These are phyloP conservation scores for Dioszegia crocea DNA, from an alignment of 768 basidiomycete species.

Conservation along the genomic window DNA sequence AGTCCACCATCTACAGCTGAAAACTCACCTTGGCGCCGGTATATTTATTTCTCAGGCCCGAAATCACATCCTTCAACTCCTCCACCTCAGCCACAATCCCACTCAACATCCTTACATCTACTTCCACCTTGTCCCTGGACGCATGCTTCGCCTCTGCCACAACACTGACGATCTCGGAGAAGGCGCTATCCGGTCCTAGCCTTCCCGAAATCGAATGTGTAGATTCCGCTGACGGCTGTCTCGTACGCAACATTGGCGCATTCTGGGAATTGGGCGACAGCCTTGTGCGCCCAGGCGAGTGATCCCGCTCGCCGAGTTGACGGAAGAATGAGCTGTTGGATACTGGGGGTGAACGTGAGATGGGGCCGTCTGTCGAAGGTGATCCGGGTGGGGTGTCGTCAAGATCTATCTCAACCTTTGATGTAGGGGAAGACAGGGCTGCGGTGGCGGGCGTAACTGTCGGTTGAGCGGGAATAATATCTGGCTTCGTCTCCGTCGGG, in stretches of 20 bases:
- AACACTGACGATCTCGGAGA: conserved; percentile 27
- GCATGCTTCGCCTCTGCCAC: conserved; percentile 32
- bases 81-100: conserved; percentile 66
- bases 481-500: conserved; percentile 6
- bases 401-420: not conserved
- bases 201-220: conserved; percentile 24
- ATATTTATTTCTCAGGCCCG: conserved; percentile 67
- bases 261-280: conserved; percentile 23
- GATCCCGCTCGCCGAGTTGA: not conserved
- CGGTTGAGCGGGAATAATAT: not conserved
- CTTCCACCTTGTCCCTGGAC: conserved; percentile 52
- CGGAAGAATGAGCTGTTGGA: conserved; percentile 1
- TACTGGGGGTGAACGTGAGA: not conserved
- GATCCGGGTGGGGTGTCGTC: conserved; percentile 12
- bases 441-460: not conserved
- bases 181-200: conserved; percentile 26
- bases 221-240: conserved; percentile 39
- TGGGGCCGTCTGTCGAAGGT: conserved; percentile 1
- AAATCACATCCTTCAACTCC: conserved; percentile 60
- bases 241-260: conserved; percentile 30
- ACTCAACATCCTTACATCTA: conserved; percentile 72
- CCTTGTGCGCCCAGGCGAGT: conserved; percentile 10
- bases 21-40: conserved; percentile 79
- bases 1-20: not conserved
- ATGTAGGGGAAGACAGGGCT: not conserved